Base-by-base conservation (phyloP, 306 rosid species). In the Hylodesmum podocarpum region DNA sequence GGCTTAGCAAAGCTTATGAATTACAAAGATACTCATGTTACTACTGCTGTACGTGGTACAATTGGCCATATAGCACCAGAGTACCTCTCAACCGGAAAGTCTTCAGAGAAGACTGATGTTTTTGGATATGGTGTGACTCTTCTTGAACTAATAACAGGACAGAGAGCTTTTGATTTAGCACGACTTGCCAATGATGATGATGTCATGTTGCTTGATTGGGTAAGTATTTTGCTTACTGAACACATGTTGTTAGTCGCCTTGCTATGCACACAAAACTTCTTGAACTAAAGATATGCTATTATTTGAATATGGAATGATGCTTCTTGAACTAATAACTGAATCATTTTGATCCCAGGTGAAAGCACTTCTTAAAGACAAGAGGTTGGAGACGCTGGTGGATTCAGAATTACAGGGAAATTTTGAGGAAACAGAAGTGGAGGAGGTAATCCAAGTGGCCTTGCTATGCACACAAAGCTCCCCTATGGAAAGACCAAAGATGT, bases 101-200 rank as follows among this genome's bases (percentile, higher is more conserved):
- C 89, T 72, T 91, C 97, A 10, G 98, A 91, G 74, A 94, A 94
- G 86, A 91, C 94, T 22, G 97, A 91, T 64, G 96, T 91, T 81
- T 94, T 90, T 77, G 98, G 97, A 72, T 94, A 91, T 34, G 98
- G 98, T 19, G 97, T 89, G 77, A 91, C 86, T 93, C 97, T 94
- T 86, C 97, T 94, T 66, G 98, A 94, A 81, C 86, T 94, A 70
- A 87, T 92, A 67, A 91, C 98, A 62, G 98, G 97, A 65, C 96
- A 91, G 77, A 86, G 92, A 76, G 97, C 97, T 62, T 94, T 89
- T 29, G 96, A 89, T 85, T 93, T 94, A 21, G 97, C 96, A 37
- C 89, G 93, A 65, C 97, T 89, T 75, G 98, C 97, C 46, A 80
- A 89, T 66, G 89, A 92, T 59, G 93, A 90, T 15, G 91, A 91